These are phyloP conservation scores for Acephala macrosclerotiorum DNA, from an alignment of 2,329 filamentous ascomycete species.

Conservation along the genomic window DNA sequence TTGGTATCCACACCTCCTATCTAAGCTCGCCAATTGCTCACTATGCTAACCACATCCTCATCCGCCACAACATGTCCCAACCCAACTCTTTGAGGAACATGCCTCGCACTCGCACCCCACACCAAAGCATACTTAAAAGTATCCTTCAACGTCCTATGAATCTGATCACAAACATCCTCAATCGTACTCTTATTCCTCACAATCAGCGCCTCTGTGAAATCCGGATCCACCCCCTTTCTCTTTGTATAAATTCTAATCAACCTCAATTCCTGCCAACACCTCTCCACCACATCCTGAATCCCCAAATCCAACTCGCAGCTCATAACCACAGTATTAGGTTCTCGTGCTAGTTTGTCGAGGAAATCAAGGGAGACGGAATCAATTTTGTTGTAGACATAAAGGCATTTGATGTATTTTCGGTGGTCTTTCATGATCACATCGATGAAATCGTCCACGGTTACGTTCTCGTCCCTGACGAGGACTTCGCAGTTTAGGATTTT, in stretches of 20 bases:
- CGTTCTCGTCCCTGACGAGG: constrained; percentile 91
- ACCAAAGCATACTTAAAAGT: constrained; percentile 99
- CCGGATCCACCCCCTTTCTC: constrained; percentile 88
- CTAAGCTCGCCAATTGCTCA: constrained; percentile 69
- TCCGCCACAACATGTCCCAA: constrained; percentile 79
- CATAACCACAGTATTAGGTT: constrained; percentile 96
- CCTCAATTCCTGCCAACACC: constrained; percentile 92
- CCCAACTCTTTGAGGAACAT: constrained; percentile 93
- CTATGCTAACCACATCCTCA: constrained; percentile 74
- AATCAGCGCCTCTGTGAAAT: constrained; percentile 91
- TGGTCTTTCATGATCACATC: constrained; percentile 99
- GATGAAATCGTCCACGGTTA: constrained; percentile 97
- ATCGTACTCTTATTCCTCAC: constrained; percentile 88
- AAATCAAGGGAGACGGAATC: constrained; percentile 94
- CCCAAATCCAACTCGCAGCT: constrained; percentile 95
- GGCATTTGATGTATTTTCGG: constrained; percentile 90
- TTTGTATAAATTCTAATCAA: constrained; percentile 97
- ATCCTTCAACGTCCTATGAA: constrained; percentile 94
- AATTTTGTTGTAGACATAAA: constrained; percentile 99
- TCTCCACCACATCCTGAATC: constrained; percentile 90
- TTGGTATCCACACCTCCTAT: constrained; percentile 6
- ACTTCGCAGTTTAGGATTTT: constrained; percentile 99
- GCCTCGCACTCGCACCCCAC: constrained; percentile 95
- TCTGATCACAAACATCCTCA: constrained; percentile 95
- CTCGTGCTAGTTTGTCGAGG: constrained; percentile 88